Conservation (phyloP, 495 filamentous ascomycete species). For the Aspergillus incahuasiensis region DNA sequence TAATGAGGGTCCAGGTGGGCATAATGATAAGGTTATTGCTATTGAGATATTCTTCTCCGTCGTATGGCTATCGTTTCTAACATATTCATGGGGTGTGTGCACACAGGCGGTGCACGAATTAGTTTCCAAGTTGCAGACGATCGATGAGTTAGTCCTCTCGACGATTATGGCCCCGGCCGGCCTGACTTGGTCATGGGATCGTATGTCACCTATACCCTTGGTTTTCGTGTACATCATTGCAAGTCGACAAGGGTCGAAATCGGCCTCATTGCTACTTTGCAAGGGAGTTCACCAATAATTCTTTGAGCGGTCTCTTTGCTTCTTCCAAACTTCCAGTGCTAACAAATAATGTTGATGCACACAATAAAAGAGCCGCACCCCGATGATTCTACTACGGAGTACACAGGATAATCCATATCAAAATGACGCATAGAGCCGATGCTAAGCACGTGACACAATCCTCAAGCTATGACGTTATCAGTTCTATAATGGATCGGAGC, state of each 20-base stretch:
- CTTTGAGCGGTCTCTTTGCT: neutral
- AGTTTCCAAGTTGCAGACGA: neutral
- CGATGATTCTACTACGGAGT: too few species aligned
- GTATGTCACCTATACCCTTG: neutral
- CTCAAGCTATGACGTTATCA: too few species aligned
- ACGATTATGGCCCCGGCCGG: neutral
- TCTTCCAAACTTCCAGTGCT: too few species aligned
- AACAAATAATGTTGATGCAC: too few species aligned
- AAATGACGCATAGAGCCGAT: too few species aligned
- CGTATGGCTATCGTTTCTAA: neutral
- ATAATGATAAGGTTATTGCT: conserved; percentile 7
- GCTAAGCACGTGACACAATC: too few species aligned
- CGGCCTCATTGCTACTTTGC: neutral
- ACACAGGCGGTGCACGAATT: neutral
- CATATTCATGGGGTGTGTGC: neutral
- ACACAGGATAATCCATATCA: too few species aligned
- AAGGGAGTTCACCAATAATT: neutral
- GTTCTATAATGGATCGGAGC: too few species aligned
- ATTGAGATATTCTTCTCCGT: neutral
- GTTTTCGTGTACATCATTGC: neutral
- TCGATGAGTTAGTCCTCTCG: conserved; percentile 1
- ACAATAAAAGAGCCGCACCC: too few species aligned
- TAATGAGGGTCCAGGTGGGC: conserved; percentile 2
- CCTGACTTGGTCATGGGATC: neutral
- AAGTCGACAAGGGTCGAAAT: neutral